Percentiles rank a stretch among this genome's conserved stretches.
phyloP scores from a whole-genome alignment of 1,284 basidiomycete species.

The Boletus semigastroideus region DNA sequence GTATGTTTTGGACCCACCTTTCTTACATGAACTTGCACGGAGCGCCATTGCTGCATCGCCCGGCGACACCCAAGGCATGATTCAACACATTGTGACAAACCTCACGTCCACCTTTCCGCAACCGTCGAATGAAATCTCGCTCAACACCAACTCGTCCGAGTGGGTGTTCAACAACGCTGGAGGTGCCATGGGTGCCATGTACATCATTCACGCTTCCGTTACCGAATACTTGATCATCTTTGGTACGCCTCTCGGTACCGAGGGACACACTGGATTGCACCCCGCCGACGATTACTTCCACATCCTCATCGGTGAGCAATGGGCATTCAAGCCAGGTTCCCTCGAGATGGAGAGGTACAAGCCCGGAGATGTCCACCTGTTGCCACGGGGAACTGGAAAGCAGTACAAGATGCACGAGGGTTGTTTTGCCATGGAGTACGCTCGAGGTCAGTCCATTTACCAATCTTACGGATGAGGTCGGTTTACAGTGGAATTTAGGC shows the following conservation, averaged over 20 bases:
- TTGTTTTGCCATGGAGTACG: conserved; percentile 95
- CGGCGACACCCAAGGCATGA: conserved; percentile 65
- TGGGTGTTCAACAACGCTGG: conserved; percentile 99
- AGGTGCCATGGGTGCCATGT: conserved; percentile 99
- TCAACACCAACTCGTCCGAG: conserved; percentile 70
- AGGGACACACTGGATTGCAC: conserved; percentile 93
- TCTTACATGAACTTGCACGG: conserved; percentile 67
- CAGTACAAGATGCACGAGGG: conserved; percentile 98
- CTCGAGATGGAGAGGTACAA: conserved; percentile 84
- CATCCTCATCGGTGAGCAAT: conserved; percentile 91
- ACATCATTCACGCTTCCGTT: conserved; percentile 91
- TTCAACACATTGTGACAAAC: conserved; percentile 74
- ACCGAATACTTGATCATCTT: conserved; percentile 96
- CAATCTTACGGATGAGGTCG: conserved; percentile 19
- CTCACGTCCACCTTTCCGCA: conserved; percentile 67
- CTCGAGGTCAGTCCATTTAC: conserved; percentile 59
- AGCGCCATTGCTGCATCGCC: conserved; percentile 66
- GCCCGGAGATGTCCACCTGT: conserved; percentile 82
- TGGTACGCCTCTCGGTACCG: conserved; percentile 93
- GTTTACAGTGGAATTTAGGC: conserved; percentile 42
- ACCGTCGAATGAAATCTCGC: conserved; percentile 41
- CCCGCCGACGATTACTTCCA: conserved; percentile 98
- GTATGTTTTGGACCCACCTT: conserved; percentile 72
- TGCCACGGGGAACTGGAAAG: conserved; percentile 83
- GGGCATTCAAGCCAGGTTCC: conserved; percentile 82